Evolutionary conservation across 129 eudicot genomes (phyloP), one percentile per base, ranked within the genome.

Genomic region (Arctium minus): DNA sequence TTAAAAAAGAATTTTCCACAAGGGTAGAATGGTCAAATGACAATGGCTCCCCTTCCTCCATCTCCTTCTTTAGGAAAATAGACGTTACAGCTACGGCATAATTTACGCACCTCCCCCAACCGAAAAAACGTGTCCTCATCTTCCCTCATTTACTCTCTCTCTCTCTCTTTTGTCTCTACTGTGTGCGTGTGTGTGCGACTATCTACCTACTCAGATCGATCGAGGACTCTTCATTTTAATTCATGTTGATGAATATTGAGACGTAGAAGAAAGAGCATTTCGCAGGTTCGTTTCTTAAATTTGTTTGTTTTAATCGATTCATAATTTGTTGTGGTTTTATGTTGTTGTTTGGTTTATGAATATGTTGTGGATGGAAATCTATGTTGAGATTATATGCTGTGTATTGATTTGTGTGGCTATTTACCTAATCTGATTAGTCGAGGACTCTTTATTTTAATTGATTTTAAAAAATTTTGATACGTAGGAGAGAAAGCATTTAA

Each of bases 51-150:
- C 0, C 40, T 3, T 75, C 32, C 70, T 31, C 65, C 32, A 60
- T 65, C 48, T 32, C 44, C 50, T 70, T 42, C 29, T 8, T 35
- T 64, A 11, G 7, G 73, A 86, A 82, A 48, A 89, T 67, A 88
- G 92, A 89, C 97, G 97, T 89, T 92, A 78, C 86, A 77, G 86
- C 83, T 85, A 88, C 88, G 91, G 93, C 92, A 86, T 86, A 89
- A 83, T 56, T 77, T 86, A 75, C 72, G 84, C 78, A 74, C 82
- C 85, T 82, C 79, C 27, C 27, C 82, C 83, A 73, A 81, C 79
- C 35, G 38, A 27, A 75, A 22, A 73, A 56, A 74, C 75, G 75
- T 80, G 78, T 70, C 73, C 69, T 17, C 85, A 86, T 64, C 85
- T 80, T 38, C 69, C 13, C 60, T 67, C 89, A 37, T 71, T 71